Evolutionary conservation across 164 flowering plant species (phyloP).

Genomic region (Liriodendron chinense): DNA sequence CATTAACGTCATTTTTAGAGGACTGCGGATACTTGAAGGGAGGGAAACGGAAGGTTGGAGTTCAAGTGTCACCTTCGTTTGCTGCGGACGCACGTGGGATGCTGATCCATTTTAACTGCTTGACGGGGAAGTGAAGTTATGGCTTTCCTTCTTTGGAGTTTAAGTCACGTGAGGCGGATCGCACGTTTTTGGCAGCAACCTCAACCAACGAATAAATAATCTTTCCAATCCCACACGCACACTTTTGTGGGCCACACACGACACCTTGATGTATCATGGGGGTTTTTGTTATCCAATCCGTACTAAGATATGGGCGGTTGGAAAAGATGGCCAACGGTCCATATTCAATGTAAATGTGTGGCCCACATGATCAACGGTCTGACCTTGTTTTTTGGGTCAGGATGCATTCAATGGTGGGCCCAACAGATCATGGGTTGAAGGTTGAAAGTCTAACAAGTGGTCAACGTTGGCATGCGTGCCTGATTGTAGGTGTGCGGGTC

Average conservation of each 20-base stretch:
- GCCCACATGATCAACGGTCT: too few relatives aligned
- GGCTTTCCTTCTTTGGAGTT: conserved; percentile 6
- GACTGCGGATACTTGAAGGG: not conserved
- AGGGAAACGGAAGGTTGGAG: not conserved
- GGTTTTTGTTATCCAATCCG: too few relatives aligned
- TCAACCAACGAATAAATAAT: too few relatives aligned
- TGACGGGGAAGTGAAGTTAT: not conserved
- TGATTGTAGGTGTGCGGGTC: not conserved
- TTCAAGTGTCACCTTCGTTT: not conserved
- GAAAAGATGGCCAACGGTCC: too few relatives aligned
- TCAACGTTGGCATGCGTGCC: not conserved
- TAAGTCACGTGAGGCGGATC: not conserved
- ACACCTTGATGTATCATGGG: too few relatives aligned
- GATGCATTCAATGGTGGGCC: too few relatives aligned
- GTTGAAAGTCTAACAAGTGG: not conserved
- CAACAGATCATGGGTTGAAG: too few relatives aligned
- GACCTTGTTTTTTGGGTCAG: too few relatives aligned
- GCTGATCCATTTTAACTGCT: not conserved
- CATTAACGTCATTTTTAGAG: conserved; percentile 2
- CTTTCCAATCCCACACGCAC: too few relatives aligned
- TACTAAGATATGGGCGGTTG: too few relatives aligned
- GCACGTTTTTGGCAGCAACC: not conserved
- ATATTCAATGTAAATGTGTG: too few relatives aligned
- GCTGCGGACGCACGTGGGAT: not conserved
- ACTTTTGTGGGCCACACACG: too few relatives aligned